A percentile compares a stretch with the other conserved stretches of the same genome.
These are phyloP conservation scores for Saksenaea oblongispora DNA, from an alignment of 371 early-diverging fungal species.

Conservation along the genomic window DNA sequence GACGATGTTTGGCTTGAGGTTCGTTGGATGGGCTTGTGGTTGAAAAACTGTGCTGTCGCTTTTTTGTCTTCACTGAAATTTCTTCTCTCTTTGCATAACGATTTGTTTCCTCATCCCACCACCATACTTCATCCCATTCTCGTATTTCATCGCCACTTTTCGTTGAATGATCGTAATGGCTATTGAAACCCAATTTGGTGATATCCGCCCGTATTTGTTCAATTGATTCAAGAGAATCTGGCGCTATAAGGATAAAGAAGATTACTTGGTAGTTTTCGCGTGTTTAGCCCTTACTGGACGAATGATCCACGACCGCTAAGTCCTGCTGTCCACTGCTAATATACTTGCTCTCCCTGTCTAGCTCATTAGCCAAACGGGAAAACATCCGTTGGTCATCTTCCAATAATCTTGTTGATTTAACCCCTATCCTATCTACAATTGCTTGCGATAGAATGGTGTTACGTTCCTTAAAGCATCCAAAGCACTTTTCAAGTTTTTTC, in stretches of 20 bases:
- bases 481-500: not conserved
- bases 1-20: not conserved
- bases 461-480: not conserved
- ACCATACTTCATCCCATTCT: constrained; percentile 2
- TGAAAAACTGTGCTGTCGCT: not conserved
- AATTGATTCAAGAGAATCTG: not conserved
- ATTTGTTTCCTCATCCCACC: not conserved
- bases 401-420: not conserved
- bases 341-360: not conserved
- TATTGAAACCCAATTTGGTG: not conserved
- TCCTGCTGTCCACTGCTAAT: not conserved
- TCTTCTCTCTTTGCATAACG: not conserved
- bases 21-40: not conserved
- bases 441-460: not conserved
- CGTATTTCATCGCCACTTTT: not conserved
- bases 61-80: not conserved
- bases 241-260: not conserved
- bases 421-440: not conserved
- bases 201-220: not conserved
- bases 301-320: not conserved
- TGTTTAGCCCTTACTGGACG: not conserved
- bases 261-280: not conserved
- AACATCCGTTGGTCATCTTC: not conserved
- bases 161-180: not conserved
- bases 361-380: not conserved